Evolutionary conservation across 2,329 filamentous ascomycete genomes (phyloP).

Genomic region (Rhytidhysteron rufulum): DNA sequence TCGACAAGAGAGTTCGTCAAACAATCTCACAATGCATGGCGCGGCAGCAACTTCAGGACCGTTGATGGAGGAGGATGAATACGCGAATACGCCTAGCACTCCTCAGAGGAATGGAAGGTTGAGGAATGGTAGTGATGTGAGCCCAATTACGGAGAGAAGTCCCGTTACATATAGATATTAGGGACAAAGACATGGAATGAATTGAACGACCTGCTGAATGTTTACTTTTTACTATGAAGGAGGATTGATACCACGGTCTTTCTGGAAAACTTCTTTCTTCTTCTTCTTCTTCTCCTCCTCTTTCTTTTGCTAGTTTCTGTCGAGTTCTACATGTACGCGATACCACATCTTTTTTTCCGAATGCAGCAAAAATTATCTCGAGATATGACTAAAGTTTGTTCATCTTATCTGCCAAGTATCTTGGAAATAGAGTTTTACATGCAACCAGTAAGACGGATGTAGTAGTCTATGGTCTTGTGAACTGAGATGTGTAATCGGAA

Average conservation of each 20-base stretch:
- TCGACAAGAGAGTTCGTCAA: constrained; percentile 40
- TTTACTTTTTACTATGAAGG: constrained; percentile 3
- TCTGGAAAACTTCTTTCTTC: background rate
- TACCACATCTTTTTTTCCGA: too few relatives aligned
- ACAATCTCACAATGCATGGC: constrained; percentile 47
- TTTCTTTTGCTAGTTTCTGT: too few relatives aligned
- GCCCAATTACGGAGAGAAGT: constrained; percentile 33
- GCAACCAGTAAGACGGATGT: too few relatives aligned
- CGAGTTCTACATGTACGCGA: too few relatives aligned
- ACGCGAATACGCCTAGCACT: constrained; percentile 13
- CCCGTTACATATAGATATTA: constrained; percentile 36
- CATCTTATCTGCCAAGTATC: too few relatives aligned
- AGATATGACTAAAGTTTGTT: too few relatives aligned
- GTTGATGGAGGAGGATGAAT: constrained; percentile 24
- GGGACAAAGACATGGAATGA: constrained; percentile 4
- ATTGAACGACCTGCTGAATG: too few relatives aligned
- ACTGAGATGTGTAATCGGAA: too few relatives aligned
- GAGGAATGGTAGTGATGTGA: constrained; percentile 24
- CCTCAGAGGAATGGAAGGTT: constrained; percentile 13
- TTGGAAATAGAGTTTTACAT: too few relatives aligned
- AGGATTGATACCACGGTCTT: constrained; percentile 3
- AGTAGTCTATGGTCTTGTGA: too few relatives aligned
- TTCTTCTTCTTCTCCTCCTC: background rate
- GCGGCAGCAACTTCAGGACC: constrained; percentile 10
- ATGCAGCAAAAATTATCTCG: too few relatives aligned